Percentiles rank a stretch among this genome's conserved stretches.
phyloP scores from a whole-genome alignment of 495 filamentous ascomycete genomes.

The Endocarpon pusillum region DNA sequence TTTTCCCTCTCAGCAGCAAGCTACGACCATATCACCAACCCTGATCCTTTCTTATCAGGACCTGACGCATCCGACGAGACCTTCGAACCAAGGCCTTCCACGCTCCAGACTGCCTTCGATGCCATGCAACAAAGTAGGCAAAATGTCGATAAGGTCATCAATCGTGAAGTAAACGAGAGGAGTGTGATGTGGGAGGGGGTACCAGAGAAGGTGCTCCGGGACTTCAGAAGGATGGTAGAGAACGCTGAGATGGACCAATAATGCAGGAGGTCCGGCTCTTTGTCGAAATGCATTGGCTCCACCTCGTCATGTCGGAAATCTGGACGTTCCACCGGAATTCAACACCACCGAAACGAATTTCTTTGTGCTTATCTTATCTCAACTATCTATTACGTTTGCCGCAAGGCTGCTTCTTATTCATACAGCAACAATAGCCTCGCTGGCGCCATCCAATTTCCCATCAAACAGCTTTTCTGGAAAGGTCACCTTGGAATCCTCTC shows the following conservation, averaged over 20 bases:
- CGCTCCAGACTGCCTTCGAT: conserved; percentile 69
- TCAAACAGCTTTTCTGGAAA: too few species aligned
- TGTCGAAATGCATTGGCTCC: conserved; percentile 1
- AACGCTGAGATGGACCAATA: conserved; percentile 13
- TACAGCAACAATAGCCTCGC: too few species aligned
- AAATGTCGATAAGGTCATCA: conserved; percentile 24
- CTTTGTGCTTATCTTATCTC: conserved; percentile 1
- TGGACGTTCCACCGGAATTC: too few species aligned
- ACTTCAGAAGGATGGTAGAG: conserved; percentile 79
- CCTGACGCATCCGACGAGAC: conserved; percentile 18
- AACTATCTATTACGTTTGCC: too few species aligned
- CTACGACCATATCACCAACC: conserved; percentile 53
- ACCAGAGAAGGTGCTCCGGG: conserved; percentile 74
- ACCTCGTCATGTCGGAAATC: not conserved
- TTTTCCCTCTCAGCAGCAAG: conserved; percentile 75
- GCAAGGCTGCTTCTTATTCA: too few species aligned
- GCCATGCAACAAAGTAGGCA: conserved; percentile 48
- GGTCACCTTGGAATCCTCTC: too few species aligned
- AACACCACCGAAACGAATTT: conserved; percentile 7
- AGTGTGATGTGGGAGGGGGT: conserved; percentile 91
- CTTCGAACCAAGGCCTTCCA: conserved; percentile 34
- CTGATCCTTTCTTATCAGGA: not conserved
- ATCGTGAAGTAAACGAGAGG: conserved; percentile 68
- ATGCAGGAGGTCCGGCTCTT: conserved; percentile 5
- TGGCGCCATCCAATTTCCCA: too few species aligned